Conservation (phyloP, 1,139 yeast species). For the Yamadazyma taylorii region DNA sequence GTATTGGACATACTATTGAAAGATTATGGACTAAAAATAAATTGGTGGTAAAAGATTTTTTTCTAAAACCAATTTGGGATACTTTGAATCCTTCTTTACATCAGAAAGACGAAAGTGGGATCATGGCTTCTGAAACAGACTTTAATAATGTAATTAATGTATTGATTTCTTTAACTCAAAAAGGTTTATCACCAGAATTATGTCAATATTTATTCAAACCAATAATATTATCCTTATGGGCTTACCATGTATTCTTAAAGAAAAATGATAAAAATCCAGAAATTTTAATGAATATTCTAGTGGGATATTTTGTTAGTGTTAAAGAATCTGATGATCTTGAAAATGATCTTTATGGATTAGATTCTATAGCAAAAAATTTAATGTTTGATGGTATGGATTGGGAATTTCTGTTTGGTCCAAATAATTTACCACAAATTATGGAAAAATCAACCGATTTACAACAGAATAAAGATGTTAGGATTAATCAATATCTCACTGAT, state of each 20-base stretch:
- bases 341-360: conserved; percentile 29
- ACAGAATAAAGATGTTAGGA: conserved; percentile 22
- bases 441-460: conserved; percentile 7
- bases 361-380: conserved; percentile 43
- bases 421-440: conserved; percentile 54
- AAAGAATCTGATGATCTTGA: conserved; percentile 24
- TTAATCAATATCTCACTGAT: conserved; percentile 35
- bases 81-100: conserved; percentile 35
- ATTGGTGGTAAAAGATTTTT: conserved; percentile 57
- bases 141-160: conserved; percentile 69
- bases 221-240: conserved; percentile 58
- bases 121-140: conserved; percentile 45
- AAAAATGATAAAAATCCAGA: conserved; percentile 37
- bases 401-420: conserved; percentile 53
- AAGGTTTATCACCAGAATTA: conserved; percentile 44
- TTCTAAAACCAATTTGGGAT: conserved; percentile 50
- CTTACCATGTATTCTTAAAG: conserved; percentile 52
- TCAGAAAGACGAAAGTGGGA: conserved; percentile 13
- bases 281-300: conserved; percentile 48
- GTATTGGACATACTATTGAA: conserved; percentile 56
- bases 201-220: conserved; percentile 43
- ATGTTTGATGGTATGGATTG: conserved; percentile 48
- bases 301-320: conserved; percentile 44
- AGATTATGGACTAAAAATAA: conserved; percentile 54
- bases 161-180: conserved; percentile 58